A percentile compares a stretch with the other conserved stretches of the same genome.
phyloP scores from a whole-genome alignment of 495 filamentous ascomycete genomes.

The Neurospora cerealis region DNA sequence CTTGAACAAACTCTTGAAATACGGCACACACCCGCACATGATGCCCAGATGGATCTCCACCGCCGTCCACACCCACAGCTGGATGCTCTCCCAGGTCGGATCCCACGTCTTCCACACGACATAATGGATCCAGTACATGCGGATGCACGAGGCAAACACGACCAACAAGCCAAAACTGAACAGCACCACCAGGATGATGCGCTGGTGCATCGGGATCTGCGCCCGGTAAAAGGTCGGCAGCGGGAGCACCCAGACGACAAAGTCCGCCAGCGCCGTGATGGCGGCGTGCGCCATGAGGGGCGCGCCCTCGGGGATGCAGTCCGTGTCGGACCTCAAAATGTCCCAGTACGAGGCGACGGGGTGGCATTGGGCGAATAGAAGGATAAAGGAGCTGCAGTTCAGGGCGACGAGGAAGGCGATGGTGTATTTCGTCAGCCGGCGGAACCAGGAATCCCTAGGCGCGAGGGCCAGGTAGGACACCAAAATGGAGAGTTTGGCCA shows the following conservation, averaged over 20 bases:
- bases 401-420: constrained; percentile 15
- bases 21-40: constrained; percentile 31
- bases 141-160: constrained; percentile 11
- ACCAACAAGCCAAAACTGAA: constrained; percentile 18
- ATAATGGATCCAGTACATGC: constrained; percentile 18
- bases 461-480: constrained; percentile 44
- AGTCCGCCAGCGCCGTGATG: constrained; percentile 27
- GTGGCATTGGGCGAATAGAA: constrained; percentile 25
- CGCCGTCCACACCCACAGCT: constrained; percentile 31
- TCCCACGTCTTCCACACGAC: constrained; percentile 22
- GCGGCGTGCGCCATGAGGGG: constrained; percentile 14
- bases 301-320: constrained; percentile 20
- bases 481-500: constrained; percentile 42
- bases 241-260: constrained; percentile 34
- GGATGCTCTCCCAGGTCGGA: constrained; percentile 28
- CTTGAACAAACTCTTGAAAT: constrained; percentile 24
- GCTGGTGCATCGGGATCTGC: constrained; percentile 14
- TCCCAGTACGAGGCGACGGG: constrained; percentile 30
- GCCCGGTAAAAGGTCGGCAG: constrained; percentile 24
- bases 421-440: constrained; percentile 17
- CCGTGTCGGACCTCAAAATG: background rate
- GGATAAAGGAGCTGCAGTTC: constrained; percentile 16
- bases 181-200: constrained; percentile 17
- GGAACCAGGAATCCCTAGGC: constrained; percentile 25
- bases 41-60: constrained; percentile 33